Conservation (phyloP, 495 filamentous ascomycete genomes). For the Halenospora varia region DNA sequence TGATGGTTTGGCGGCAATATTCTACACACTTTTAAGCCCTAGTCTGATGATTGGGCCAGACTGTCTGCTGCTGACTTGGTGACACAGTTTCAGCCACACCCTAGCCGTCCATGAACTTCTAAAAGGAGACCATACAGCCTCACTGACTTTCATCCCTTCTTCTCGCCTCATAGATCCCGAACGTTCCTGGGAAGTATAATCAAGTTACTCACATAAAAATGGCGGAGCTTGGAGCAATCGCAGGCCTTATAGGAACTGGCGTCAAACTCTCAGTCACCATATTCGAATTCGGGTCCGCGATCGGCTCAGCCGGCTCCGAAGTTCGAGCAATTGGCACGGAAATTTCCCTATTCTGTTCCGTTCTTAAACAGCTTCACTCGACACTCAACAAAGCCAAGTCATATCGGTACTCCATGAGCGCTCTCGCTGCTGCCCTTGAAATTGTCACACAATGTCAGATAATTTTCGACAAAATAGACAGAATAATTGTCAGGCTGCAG, state of each 20-base stretch:
- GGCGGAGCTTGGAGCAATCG: constrained; percentile 10
- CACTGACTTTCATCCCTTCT: no score
- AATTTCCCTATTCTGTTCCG: constrained; percentile 19
- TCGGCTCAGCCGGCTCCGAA: constrained; percentile 34
- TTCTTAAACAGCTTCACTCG: constrained; percentile 36
- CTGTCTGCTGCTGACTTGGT: no score
- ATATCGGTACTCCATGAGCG: constrained; percentile 36
- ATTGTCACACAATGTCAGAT: constrained; percentile 34
- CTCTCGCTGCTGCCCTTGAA: constrained; percentile 27
- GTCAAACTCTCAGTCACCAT: constrained; percentile 17
- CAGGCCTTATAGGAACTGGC: constrained; percentile 1
- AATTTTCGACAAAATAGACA: constrained; percentile 30
- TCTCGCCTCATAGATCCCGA: no score
- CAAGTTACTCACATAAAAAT: constrained; percentile 2
- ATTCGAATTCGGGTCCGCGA: constrained; percentile 47
- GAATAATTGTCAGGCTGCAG: constrained; percentile 11
- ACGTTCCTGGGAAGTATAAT: no score
- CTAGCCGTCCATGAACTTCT: no score
- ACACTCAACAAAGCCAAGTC: constrained; percentile 52
- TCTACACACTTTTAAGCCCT: no score
- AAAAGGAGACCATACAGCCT: no score
- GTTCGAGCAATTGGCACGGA: constrained; percentile 36
- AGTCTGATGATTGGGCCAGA: no score
- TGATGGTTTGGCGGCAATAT: no score
- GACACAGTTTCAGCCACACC: no score